Evolutionary conservation across 768 basidiomycete genomes (phyloP), one percentile per base, ranked within the genome.

Genomic region (Rhizopogon vinicolor): DNA sequence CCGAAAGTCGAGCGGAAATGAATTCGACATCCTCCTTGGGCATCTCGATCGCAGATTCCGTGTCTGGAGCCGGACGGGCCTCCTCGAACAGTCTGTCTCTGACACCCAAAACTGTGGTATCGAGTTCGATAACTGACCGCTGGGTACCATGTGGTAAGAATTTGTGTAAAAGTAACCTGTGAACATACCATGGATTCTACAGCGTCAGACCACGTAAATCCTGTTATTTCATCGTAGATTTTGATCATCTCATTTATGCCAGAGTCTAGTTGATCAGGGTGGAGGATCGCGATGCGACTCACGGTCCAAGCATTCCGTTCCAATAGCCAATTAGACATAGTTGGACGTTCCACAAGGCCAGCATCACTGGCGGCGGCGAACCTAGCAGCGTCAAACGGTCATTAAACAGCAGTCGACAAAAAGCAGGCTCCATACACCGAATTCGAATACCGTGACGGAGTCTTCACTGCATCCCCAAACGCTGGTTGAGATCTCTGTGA

Each of bases 261-360:
- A 1, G 42, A 10, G 2, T 14, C 16, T 5, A 6, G 33, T 12
- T 0, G 10, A 37, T 31, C 28, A 1, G 6, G 1, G 13, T 18
- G 12, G 2, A 2, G 1, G 7, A 53, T 7, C 25, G 6, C 1
- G 13, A 53, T 35, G 1, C 52, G n/a, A 18, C 52, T 18, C 1
- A 53, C 33, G 0, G 48, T 53, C 16, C 51, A 53, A 4, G 52
- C 52, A 1, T 14, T 4, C 3, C 18, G 10, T 49, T 53, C 52
- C 3, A 53, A 52, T 7, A 53, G 12, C 48, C 52, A 53, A 19
- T 53, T 53, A 3, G 52, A 53, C 2, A 49, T 53, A 5, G 12
- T 14, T 18, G 14, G 0, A 0, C 2, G 1, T 1, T 46, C 14
- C 1, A 2, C 8, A 18, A 46, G 29, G 8, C 22, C 41, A 3